phyloP scores from a whole-genome alignment of 1,284 basidiomycete genomes.

The Athelia psychrophila region DNA sequence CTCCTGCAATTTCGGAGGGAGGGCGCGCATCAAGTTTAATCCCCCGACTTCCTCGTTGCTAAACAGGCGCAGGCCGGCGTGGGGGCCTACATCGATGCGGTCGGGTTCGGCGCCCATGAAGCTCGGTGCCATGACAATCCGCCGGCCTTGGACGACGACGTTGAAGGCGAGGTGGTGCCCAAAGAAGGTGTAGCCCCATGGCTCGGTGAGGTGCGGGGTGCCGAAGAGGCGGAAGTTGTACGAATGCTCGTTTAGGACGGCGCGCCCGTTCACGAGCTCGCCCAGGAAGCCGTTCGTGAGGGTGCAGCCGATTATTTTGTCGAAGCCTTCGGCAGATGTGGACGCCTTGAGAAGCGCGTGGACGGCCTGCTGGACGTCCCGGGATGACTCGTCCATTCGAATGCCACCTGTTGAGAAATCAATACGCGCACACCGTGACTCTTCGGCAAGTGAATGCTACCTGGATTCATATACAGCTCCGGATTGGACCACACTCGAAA shows the following conservation, averaged over 20 bases:
- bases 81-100: background rate
- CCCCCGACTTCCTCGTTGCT: background rate
- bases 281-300: background rate
- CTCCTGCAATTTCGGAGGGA: background rate
- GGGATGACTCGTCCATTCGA: too few species aligned
- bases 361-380: too few species aligned
- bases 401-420: too few species aligned
- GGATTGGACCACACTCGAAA: background rate
- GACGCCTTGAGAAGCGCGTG: background rate
- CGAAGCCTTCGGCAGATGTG: background rate
- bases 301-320: background rate
- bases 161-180: background rate
- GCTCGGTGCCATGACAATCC: background rate
- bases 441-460: too few species aligned
- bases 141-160: background rate
- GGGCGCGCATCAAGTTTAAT: background rate
- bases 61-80: background rate
- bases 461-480: background rate
- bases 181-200: background rate
- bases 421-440: too few species aligned
- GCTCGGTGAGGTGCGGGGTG: background rate
- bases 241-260: background rate
- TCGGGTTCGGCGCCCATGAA: background rate
- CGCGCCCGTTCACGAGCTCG: background rate
- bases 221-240: background rate